Evolutionary conservation across 768 basidiomycete species (phyloP).

Genomic region (Suillus variegatus): DNA sequence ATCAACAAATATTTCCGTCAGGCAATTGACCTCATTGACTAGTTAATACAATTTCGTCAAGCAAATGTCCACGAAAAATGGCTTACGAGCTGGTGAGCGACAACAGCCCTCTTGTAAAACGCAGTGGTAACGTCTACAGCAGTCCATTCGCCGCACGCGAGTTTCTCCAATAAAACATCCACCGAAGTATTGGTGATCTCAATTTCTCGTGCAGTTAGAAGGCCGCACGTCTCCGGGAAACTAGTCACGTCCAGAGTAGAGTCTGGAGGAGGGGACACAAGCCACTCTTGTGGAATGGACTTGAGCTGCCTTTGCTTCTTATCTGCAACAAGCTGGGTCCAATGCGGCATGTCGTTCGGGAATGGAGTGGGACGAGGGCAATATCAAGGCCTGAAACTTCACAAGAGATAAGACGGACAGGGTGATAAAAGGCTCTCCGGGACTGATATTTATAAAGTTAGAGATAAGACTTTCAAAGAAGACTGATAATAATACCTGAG

Average conservation of each 20-base stretch:
- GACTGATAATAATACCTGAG: neutral
- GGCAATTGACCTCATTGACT: constrained; percentile 63
- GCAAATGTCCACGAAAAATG: neutral
- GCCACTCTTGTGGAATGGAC: constrained; percentile 67
- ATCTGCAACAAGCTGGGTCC: constrained; percentile 55
- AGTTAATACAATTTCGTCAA: constrained; percentile 2
- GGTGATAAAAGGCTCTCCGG: neutral
- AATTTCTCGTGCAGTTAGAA: constrained; percentile 59
- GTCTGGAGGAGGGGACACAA: constrained; percentile 46
- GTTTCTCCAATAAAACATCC: constrained; percentile 48
- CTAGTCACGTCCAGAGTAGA: constrained; percentile 51
- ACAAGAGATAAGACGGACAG: neutral
- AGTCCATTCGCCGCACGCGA: constrained; percentile 58
- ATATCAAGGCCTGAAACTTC: neutral
- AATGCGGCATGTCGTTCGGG: constrained; percentile 25
- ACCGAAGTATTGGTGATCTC: constrained; percentile 57
- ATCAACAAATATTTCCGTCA: constrained; percentile 82
- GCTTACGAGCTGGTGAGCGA: constrained; percentile 77
- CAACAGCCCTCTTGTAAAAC: constrained; percentile 73
- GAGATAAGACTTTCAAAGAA: neutral
- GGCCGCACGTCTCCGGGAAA: constrained; percentile 55
- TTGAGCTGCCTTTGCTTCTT: constrained; percentile 55
- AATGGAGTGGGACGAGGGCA: neutral
- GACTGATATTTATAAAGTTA: neutral
- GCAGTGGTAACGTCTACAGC: constrained; percentile 72